Evolutionary conservation across 2,329 filamentous ascomycete species (phyloP), one percentile per base, ranked within the genome.

Genomic region (Zalaria obscura): DNA sequence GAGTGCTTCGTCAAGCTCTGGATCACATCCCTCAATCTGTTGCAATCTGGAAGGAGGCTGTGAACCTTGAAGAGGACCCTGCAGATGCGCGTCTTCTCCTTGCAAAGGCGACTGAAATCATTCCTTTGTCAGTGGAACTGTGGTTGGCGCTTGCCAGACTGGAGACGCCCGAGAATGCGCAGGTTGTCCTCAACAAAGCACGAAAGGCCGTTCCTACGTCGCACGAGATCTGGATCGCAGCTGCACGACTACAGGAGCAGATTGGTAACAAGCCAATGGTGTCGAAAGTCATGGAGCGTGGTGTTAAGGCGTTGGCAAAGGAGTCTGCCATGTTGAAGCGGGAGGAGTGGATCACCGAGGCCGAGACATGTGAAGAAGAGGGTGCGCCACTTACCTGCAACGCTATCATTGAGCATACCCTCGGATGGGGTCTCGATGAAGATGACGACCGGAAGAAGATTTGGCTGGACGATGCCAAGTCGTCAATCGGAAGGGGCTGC

Each of bases 301-400:
- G 85, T 36, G 78, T 95, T 28, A 85, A 93, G 55, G 79, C 87
- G 18, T 70, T 98, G 28, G 86, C 80, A 32, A 86, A 87, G 54
- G 87, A 93, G 55, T 88, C 84, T 27, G 89, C 91, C 7, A 98
- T 98, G 93, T 76, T 91, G 33, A 93, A 93, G 62, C 80, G 93
- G 34, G 91, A 98, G 58, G 88, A 95, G 51, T 98, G 91, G 91
- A 93, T 98, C 40, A 72, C 76, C 4, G 87, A 96, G 60, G 93
- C 91, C 0, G 91, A 98, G 60, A 83, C 83, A 48, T 96, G 89
- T 56, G 91, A 98, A 61, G 81, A 85, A 43, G 91, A 96, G 58
- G 88, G 86, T 5, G 87, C 88, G 10, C 69, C 83, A 7, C 68
- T 88, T 35, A 96, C 91, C 1, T 94, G 88, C 55, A 80, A 80